Percentiles rank a stretch among this genome's conserved stretches.
Conservation (phyloP, 2,329 filamentous ascomycete genomes). For the Emericellopsis cladophorae region DNA sequence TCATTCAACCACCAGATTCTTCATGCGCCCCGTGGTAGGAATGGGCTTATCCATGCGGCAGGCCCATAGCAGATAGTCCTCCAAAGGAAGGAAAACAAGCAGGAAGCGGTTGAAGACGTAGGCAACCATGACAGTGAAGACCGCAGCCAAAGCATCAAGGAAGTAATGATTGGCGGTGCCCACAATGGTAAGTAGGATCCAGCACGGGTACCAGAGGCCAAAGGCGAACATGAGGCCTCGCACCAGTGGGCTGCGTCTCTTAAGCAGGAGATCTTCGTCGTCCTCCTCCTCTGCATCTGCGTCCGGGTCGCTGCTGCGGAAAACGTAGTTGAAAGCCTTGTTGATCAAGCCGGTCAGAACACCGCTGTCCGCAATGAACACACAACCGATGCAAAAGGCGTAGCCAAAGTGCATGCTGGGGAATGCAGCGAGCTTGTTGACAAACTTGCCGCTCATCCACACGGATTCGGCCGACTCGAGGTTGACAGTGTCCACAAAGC, state of each 20-base stretch:
- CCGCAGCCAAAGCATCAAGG: conserved; percentile 51
- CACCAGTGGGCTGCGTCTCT: conserved; percentile 7
- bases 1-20: conserved; percentile 6
- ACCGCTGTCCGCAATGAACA: conserved; percentile 36
- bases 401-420: conserved; percentile 45
- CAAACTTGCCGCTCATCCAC: conserved; percentile 49
- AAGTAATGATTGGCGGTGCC: conserved; percentile 51
- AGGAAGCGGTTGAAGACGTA: conserved; percentile 39
- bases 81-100: conserved; percentile 46
- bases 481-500: conserved; percentile 43
- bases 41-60: conserved; percentile 50
- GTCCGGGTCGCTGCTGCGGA: conserved; percentile 21
- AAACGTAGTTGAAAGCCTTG: conserved; percentile 29
- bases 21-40: conserved; percentile 26
- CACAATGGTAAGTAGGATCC: conserved; percentile 43
- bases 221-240: conserved; percentile 13
- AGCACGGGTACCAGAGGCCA: conserved; percentile 37
- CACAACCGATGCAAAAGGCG: conserved; percentile 37
- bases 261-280: conserved; percentile 6
- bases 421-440: conserved; percentile 45
- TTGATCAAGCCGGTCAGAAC: conserved; percentile 23
- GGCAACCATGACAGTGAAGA: conserved; percentile 44
- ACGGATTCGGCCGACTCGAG: conserved; percentile 27
- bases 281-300: conserved; percentile 7
- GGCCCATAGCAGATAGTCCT: conserved; percentile 52